Evolutionary conservation across 139 green algal genomes (phyloP).

Genomic region (Auxenochlorella pyrenoidosa): DNA sequence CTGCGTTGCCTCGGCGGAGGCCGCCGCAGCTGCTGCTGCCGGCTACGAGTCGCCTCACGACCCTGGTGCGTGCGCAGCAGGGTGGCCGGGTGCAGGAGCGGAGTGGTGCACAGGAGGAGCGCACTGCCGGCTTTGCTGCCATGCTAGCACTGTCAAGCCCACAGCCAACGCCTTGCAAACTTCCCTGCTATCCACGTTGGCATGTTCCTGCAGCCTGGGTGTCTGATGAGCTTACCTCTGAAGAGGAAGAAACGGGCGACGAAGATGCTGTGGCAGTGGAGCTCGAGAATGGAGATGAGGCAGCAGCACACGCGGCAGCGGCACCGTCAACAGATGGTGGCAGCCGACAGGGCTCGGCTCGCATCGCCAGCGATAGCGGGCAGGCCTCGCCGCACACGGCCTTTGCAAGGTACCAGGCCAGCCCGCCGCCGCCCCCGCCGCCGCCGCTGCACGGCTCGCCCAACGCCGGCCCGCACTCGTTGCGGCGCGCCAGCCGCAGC

Average conservation of each 20-base stretch:
- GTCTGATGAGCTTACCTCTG: slow-evolving; percentile 33
- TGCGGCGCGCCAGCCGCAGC: neutral
- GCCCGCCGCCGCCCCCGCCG: neutral
- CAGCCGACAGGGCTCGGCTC: neutral
- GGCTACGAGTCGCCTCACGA: neutral
- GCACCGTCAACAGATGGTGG: neutral
- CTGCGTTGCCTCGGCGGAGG: slow-evolving; percentile 35
- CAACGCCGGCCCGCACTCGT: neutral
- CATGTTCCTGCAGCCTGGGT: slow-evolving; percentile 23
- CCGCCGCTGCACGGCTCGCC: neutral
- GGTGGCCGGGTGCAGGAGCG: neutral
- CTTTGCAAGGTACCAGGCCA: neutral
- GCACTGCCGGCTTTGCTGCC: neutral
- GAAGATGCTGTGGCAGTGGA: neutral
- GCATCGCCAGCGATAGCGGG: neutral
- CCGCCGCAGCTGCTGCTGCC: neutral
- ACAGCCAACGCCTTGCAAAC: too few species aligned
- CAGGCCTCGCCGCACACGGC: neutral
- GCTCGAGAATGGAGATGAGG: neutral
- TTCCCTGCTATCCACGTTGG: neutral
- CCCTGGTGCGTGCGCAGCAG: neutral
- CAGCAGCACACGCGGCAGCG: neutral
- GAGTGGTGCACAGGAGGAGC: too few species aligned
- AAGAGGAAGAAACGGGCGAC: neutral
- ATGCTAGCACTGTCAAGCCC: neutral